Percentiles rank a stretch among this genome's conserved stretches.
phyloP scores from a whole-genome alignment of 2,329 filamentous ascomycete genomes.

The Hortaea sp. region DNA sequence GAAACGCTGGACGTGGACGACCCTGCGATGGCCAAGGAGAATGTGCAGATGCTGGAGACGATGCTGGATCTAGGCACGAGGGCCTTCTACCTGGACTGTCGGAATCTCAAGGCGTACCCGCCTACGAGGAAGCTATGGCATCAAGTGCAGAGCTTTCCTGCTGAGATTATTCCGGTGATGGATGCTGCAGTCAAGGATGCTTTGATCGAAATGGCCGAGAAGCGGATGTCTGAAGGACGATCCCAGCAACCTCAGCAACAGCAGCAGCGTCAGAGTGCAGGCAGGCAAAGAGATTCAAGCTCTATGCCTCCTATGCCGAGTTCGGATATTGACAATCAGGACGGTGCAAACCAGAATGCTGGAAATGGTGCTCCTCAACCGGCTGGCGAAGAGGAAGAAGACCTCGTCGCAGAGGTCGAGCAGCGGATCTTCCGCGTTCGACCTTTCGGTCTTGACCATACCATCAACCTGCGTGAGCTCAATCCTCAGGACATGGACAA shows the following conservation, averaged over 20 bases:
- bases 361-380: conserved; percentile 16
- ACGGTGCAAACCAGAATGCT: conserved; percentile 15
- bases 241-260: conserved; percentile 22
- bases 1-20: conserved; percentile 58
- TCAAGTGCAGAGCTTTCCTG: conserved; percentile 85
- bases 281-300: conserved; percentile 41
- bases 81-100: conserved; percentile 77
- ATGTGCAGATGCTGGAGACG: conserved; percentile 73
- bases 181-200: conserved; percentile 89
- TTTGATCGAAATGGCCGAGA: conserved; percentile 80
- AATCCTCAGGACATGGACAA: conserved; percentile 97
- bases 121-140: conserved; percentile 91
- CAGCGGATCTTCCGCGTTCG: conserved; percentile 74
- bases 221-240: conserved; percentile 60
- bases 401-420: conserved; percentile 67
- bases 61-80: conserved; percentile 82
- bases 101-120: conserved; percentile 85
- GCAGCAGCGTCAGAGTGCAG: conserved; percentile 3
- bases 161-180: conserved; percentile 94
- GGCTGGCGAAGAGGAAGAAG: conserved; percentile 47
- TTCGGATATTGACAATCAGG: conserved; percentile 53
- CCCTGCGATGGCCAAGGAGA: conserved; percentile 68
- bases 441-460: conserved; percentile 77
- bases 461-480: conserved; percentile 84
- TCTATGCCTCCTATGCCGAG: conserved; percentile 70